These are phyloP conservation scores for Annulohypoxylon bovei DNA, from an alignment of 495 filamentous ascomycete species.

Conservation along the genomic window DNA sequence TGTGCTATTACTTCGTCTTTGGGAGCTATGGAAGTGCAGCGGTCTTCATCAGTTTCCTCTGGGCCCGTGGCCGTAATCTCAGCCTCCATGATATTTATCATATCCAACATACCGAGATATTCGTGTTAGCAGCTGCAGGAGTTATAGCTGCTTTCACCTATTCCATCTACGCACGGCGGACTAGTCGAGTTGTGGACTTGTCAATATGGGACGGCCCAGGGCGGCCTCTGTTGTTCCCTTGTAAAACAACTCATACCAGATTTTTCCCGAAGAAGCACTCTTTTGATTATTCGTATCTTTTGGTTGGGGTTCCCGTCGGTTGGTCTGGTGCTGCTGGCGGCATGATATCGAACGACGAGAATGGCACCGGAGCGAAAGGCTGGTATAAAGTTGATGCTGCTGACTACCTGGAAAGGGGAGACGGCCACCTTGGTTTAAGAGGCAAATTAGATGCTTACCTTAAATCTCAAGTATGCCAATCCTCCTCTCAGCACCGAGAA, in stretches of 20 bases:
- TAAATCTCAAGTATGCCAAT: conserved; percentile 52
- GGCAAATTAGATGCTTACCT: conserved; percentile 70
- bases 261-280: conserved; percentile 70
- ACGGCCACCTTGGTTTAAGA: conserved; percentile 56
- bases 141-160: conserved; percentile 9
- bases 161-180: conserved; percentile 4
- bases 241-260: conserved; percentile 68
- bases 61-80: background rate
- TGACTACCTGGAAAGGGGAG: conserved; percentile 67
- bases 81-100: background rate
- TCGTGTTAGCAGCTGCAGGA: conserved; percentile 1
- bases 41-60: conserved; percentile 24
- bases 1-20: conserved; percentile 25
- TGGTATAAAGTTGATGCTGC: conserved; percentile 68
- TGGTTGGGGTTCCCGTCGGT: conserved; percentile 72
- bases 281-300: conserved; percentile 73
- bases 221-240: conserved; percentile 65
- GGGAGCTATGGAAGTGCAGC: conserved; percentile 21
- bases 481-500: background rate
- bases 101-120: background rate
- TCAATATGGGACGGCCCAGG: conserved; percentile 26
- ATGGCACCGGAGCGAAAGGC: conserved; percentile 46
- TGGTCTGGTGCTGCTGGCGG: conserved; percentile 63
- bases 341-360: conserved; percentile 59
- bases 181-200: conserved; percentile 7